Percentiles rank a stretch among this genome's conserved stretches.
Evolutionary conservation across 352 stramenopile genomes (phyloP).

Genomic region (Globisporangium megalacanthum): DNA sequence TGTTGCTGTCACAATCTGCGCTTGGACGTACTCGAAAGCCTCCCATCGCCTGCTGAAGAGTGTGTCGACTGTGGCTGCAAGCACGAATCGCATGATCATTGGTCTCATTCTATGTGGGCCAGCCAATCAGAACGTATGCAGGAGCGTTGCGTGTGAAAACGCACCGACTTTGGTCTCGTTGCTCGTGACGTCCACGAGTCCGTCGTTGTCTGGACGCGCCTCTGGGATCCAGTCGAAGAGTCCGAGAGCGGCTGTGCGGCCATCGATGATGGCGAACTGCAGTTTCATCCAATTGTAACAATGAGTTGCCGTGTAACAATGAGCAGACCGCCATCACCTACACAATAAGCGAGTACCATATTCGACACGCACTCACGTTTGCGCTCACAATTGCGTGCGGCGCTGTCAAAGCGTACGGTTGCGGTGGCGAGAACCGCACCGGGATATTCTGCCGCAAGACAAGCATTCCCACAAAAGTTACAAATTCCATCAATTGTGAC

Average conservation of each 20-base stretch:
- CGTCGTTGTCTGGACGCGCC: neutral
- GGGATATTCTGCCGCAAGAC: neutral
- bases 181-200: constrained; percentile 1
- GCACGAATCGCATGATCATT: neutral
- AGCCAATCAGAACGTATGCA: neutral
- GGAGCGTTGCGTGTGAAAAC: neutral
- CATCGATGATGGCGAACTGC: neutral
- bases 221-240: neutral
- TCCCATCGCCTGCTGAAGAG: neutral
- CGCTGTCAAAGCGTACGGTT: neutral
- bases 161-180: neutral
- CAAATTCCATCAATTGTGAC: neutral
- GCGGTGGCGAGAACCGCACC: neutral
- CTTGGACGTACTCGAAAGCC: neutral
- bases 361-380: neutral
- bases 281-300: neutral
- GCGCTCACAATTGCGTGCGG: neutral
- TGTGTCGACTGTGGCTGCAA: neutral
- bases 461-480: neutral
- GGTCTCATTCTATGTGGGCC: too few species aligned
- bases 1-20: neutral
- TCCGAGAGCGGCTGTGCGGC: neutral
- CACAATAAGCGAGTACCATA: neutral
- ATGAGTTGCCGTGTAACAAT: neutral
- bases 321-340: too few species aligned